phyloP scores from a whole-genome alignment of 306 rosid species.

The Casuarina cunninghamiana region DNA sequence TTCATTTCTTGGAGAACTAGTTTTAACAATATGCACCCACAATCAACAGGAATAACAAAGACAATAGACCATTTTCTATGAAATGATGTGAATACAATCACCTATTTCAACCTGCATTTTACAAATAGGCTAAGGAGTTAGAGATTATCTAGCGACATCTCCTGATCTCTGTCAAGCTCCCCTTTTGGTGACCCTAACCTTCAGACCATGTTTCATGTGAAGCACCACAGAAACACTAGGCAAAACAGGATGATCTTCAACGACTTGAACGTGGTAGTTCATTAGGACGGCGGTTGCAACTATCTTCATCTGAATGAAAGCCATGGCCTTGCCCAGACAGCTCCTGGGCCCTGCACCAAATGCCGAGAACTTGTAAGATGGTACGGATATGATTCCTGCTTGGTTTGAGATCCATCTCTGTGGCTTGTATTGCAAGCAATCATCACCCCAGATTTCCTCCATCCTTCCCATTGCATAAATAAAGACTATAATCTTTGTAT shows the following conservation, averaged over 20 bases:
- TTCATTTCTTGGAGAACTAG: no score
- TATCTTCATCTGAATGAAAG: conserved; percentile 29
- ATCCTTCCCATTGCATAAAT: conserved; percentile 41
- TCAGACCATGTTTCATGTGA: conserved; percentile 47
- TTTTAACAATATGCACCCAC: no score
- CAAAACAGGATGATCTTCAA: conserved; percentile 17
- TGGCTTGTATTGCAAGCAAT: conserved; percentile 39
- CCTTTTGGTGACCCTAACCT: conserved; percentile 36
- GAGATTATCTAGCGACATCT: no score
- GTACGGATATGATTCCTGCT: conserved; percentile 17
- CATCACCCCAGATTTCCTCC: conserved; percentile 36
- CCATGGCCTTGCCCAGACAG: conserved; percentile 34
- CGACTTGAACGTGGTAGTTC: conserved; percentile 30
- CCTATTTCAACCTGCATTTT: no score
- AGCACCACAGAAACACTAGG: conserved; percentile 38
- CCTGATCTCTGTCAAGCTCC: neutral
- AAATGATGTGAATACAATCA: no score
- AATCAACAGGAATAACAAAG: no score
- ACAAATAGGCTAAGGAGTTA: no score
- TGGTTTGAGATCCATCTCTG: conserved; percentile 38
- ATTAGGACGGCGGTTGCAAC: conserved; percentile 23
- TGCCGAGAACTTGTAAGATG: conserved; percentile 33
- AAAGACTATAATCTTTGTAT: conserved; percentile 4
- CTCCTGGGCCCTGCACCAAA: conserved; percentile 37
- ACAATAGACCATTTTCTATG: no score